These are phyloP conservation scores for Boletus sensibilis DNA, from an alignment of 768 basidiomycete species.

Conservation along the genomic window DNA sequence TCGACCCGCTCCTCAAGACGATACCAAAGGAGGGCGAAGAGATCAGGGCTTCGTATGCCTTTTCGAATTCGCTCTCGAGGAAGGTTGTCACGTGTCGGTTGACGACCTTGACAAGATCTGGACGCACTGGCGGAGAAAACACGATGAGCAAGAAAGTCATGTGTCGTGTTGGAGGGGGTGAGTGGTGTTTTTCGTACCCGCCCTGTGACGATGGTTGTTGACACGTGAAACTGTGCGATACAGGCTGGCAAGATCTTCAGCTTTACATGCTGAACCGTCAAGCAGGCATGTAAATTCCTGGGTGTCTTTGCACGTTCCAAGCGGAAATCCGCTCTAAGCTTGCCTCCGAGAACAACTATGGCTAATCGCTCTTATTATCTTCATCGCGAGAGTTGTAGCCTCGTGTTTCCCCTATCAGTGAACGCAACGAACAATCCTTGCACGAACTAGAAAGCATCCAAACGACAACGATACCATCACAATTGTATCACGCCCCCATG, in stretches of 20 bases:
- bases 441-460: slow-evolving; percentile 31
- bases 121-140: slow-evolving; percentile 39
- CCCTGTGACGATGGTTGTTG: neutral
- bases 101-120: slow-evolving; percentile 70
- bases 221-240: neutral
- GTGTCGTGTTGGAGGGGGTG: slow-evolving; percentile 87
- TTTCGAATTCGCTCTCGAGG: slow-evolving; percentile 67
- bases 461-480: slow-evolving; percentile 26
- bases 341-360: neutral
- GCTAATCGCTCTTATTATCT: neutral
- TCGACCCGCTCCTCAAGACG: slow-evolving; percentile 71
- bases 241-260: slow-evolving; percentile 80
- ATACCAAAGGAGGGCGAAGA: slow-evolving; percentile 74
- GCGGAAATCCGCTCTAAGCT: neutral
- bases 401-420: slow-evolving; percentile 12
- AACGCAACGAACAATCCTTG: slow-evolving; percentile 18
- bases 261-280: slow-evolving; percentile 77
- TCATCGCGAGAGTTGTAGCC: neutral
- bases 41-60: slow-evolving; percentile 79
- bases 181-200: slow-evolving; percentile 19
- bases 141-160: slow-evolving; percentile 78
- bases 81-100: slow-evolving; percentile 79
- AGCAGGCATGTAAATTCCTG: slow-evolving; percentile 50
- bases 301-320: neutral
- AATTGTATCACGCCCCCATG: slow-evolving; percentile 26